Percentiles rank a stretch among this genome's conserved stretches.
phyloP scores from a whole-genome alignment of 2,329 filamentous ascomycete genomes.

The Xylariaceae sp. region DNA sequence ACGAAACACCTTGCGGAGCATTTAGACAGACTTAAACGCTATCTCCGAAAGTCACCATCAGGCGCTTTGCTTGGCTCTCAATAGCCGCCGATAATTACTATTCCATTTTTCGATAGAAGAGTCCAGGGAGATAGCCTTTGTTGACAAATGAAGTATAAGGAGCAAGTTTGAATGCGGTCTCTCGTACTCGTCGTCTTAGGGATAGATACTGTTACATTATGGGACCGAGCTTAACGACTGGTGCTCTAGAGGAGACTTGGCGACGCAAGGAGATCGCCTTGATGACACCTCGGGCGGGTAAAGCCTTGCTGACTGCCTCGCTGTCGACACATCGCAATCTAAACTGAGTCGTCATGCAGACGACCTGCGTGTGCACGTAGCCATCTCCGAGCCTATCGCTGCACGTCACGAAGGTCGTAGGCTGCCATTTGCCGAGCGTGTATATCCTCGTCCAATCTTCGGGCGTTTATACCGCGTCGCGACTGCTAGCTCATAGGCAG shows the following conservation, averaged over 20 bases:
- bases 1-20: too few relatives aligned
- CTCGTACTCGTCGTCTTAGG: too few relatives aligned
- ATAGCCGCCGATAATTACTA: too few relatives aligned
- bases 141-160: too few relatives aligned
- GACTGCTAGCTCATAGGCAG: conserved; percentile 11
- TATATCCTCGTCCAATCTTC: conserved; percentile 29
- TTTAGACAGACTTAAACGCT: too few relatives aligned
- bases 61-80: too few relatives aligned
- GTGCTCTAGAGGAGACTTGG: not conserved
- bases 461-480: conserved; percentile 15
- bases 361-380: conserved; percentile 28
- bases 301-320: conserved; percentile 19
- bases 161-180: too few relatives aligned
- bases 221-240: not conserved
- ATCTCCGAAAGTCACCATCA: too few relatives aligned
- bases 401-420: conserved; percentile 27
- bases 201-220: not conserved
- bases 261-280: not conserved
- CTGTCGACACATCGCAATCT: conserved; percentile 14
- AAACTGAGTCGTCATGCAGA: conserved; percentile 27
- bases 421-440: conserved; percentile 32
- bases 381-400: conserved; percentile 33
- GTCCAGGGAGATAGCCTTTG: too few relatives aligned
- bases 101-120: too few relatives aligned
- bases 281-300: conserved; percentile 7